phyloP scores from a whole-genome alignment of 805 yeast species.

The Debaryomyces maramus region DNA sequence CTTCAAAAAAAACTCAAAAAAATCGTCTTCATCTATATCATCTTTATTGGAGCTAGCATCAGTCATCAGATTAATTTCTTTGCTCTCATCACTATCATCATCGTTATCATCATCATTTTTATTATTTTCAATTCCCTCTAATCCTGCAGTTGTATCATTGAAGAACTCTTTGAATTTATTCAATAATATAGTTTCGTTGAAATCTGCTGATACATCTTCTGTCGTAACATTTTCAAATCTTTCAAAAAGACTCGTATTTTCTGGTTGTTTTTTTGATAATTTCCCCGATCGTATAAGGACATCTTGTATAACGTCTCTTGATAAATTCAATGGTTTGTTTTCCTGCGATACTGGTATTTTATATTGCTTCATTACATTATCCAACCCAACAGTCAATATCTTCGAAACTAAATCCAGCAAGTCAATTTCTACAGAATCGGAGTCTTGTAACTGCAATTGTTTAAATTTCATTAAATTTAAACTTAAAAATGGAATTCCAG shows the following conservation, averaged over 20 bases:
- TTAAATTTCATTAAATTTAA: constrained; percentile 6
- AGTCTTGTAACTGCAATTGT: neutral
- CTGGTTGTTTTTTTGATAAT: constrained; percentile 1
- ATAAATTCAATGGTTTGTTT: neutral
- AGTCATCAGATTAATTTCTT: constrained; percentile 9
- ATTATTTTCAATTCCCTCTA: constrained; percentile 9
- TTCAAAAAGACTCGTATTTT: constrained; percentile 1
- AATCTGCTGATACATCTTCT: constrained; percentile 1
- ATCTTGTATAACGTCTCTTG: constrained; percentile 12
- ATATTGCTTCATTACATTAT: neutral
- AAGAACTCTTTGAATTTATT: constrained; percentile 8
- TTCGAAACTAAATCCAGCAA: constrained; percentile 3
- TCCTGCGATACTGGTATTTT: neutral
- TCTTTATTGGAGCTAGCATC: constrained; percentile 31
- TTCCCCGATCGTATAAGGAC: constrained; percentile 9
- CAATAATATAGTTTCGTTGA: constrained; percentile 6
- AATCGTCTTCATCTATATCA: constrained; percentile 66
- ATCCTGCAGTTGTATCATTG: constrained; percentile 8
- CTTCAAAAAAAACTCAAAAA: constrained; percentile 46
- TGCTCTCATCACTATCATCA: constrained; percentile 13
- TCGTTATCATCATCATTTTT: constrained; percentile 2
- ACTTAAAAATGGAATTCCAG: constrained; percentile 8
- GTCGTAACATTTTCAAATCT: neutral
- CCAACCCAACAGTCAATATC: constrained; percentile 5
- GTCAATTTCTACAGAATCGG: neutral